phyloP scores from a whole-genome alignment of 2,329 filamentous ascomycete genomes.

The Aspergillus neotritici region DNA sequence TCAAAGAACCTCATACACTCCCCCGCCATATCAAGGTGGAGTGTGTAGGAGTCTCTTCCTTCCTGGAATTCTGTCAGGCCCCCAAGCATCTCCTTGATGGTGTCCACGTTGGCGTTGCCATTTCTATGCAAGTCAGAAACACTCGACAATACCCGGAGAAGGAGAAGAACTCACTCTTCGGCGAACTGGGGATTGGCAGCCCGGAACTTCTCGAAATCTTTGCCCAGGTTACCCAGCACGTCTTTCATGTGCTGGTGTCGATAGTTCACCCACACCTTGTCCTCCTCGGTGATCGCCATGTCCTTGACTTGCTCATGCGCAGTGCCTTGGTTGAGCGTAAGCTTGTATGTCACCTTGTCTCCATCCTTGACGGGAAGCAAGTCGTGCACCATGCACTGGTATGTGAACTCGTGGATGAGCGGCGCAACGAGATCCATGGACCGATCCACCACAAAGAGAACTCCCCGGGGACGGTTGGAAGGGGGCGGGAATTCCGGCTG shows the following conservation, averaged over 20 bases:
- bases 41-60: constrained; percentile 88
- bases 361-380: constrained; percentile 80
- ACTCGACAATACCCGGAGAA: not conserved
- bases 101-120: constrained; percentile 70
- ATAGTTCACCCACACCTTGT: constrained; percentile 93
- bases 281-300: constrained; percentile 83
- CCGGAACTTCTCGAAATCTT: constrained; percentile 88
- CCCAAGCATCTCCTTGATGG: constrained; percentile 95
- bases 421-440: constrained; percentile 89
- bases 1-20: constrained; percentile 95
- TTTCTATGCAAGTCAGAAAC: constrained; percentile 40
- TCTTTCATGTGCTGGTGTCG: constrained; percentile 97
- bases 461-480: constrained; percentile 67
- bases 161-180: constrained; percentile 48
- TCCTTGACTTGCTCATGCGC: constrained; percentile 73
- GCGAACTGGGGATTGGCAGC: constrained; percentile 89
- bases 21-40: constrained; percentile 94
- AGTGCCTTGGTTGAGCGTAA: constrained; percentile 68
- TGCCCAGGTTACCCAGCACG: constrained; percentile 86
- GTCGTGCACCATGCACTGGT: constrained; percentile 97
- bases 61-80: constrained; percentile 91
- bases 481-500: constrained; percentile 76
- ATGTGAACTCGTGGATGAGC: constrained; percentile 91
- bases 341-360: constrained; percentile 82
- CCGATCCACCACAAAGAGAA: constrained; percentile 81